Conservation (phyloP, 2,329 filamentous ascomycete species). For the Exophiala spinifera region DNA sequence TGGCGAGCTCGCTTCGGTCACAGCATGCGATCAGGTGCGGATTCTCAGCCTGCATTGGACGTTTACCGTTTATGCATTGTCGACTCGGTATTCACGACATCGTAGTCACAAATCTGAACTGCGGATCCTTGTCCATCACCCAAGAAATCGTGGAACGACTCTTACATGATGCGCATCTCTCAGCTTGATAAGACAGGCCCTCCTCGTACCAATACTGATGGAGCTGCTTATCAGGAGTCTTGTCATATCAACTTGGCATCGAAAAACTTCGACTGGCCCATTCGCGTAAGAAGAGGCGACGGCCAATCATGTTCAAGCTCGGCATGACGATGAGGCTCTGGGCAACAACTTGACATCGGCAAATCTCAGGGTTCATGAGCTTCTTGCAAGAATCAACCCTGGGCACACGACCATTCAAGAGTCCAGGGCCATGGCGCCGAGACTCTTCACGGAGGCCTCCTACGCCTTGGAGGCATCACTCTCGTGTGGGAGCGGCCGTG, state of each 20-base stretch:
- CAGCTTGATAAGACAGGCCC: not conserved
- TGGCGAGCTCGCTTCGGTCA: too few species aligned
- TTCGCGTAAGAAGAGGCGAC: conserved; percentile 15
- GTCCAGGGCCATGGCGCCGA: not conserved
- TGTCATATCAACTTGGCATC: conserved; percentile 7
- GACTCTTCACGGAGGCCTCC: not conserved
- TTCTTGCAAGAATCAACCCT: not conserved
- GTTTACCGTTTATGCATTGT: too few species aligned
- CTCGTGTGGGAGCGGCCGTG: not conserved
- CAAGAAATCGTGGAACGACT: too few species aligned
- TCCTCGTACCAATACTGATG: conserved; percentile 12
- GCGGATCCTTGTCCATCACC: too few species aligned
- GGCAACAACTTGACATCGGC: not conserved
- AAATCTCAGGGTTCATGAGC: too few species aligned
- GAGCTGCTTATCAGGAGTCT: conserved; percentile 9
- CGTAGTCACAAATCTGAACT: too few species aligned
- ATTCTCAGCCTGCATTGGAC: too few species aligned
- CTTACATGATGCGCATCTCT: not conserved
- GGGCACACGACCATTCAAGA: not conserved
- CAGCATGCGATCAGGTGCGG: too few species aligned
- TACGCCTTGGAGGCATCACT: not conserved
- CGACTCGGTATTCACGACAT: too few species aligned
- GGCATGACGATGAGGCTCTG: conserved; percentile 4
- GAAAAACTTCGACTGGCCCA: not conserved
- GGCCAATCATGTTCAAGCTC: conserved; percentile 5